Evolutionary conservation across 2,329 filamentous ascomycete genomes (phyloP), one percentile per base, ranked within the genome.

Genomic region (Cercospora zeae-maydis): DNA sequence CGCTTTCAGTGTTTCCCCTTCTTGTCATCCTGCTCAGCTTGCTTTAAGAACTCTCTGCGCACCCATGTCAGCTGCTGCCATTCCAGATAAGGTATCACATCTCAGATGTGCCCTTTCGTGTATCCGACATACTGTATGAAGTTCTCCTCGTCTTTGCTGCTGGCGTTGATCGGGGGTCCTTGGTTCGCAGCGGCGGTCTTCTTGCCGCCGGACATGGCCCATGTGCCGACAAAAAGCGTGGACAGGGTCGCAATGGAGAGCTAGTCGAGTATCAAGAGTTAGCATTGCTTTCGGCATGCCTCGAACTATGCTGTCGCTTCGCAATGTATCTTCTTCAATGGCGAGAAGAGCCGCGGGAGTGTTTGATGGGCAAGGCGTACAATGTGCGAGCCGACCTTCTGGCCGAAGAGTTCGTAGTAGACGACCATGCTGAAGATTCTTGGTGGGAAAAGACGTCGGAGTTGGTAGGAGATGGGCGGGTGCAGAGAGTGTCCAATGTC

Each of bases 111-210:
- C 0, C 4, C 1, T 11, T 33, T 4, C 34, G 13, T 11, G 9
- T 13, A 54, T 19, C 3, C 52, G 6, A 80, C 83, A 67, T 83
- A 88, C 86, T 87, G 83, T 74, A 88, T 86, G 76, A 88, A 88
- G 73, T 82, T 82, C 79, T 88, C 86, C 79, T 88, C 86, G 70
- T 88, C 86, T 77, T 86, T 86, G 79, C 83, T 87, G 72, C 80
- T 79, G 58, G 86, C 86, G 73, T 86, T 85, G 78, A 88, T 85
- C 45, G 85, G 83, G 60, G 86, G 86, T 63, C 77, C 78, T 65
- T 78, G 74, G 68, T 76, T 71, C 67, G 79, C 77, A 65, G 79
- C 75, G 69, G 79, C 76, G 73, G 82, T 80, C 68, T 78, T 76
- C 65, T 80, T 80, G 65, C 79, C 75, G 68, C 78, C 77, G 54